These are phyloP conservation scores for Sindora glabra DNA, from an alignment of 306 rosid species.

Conservation along the genomic window DNA sequence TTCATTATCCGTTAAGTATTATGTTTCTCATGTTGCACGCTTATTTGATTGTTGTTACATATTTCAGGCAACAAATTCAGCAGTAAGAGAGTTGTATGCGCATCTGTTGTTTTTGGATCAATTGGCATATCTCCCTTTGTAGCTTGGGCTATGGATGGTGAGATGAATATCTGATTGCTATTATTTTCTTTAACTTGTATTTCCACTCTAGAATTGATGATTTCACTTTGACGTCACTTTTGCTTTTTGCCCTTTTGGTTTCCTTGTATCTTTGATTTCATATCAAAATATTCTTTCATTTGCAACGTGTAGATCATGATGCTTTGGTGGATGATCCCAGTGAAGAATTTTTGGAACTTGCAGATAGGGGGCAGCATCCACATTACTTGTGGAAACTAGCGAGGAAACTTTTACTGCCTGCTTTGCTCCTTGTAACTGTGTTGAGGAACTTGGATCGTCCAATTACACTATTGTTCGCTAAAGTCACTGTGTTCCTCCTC, in stretches of 20 bases:
- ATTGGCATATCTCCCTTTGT: not conserved
- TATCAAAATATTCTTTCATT: not conserved
- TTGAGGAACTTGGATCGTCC: slow-evolving; percentile 26
- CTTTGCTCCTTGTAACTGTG: slow-evolving; percentile 21
- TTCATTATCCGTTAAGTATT: not conserved
- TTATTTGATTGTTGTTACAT: not conserved
- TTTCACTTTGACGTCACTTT: too few species aligned
- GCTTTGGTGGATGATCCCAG: slow-evolving; percentile 10
- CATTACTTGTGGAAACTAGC: slow-evolving; percentile 11
- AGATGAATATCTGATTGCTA: not conserved
- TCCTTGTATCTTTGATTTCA: not conserved
- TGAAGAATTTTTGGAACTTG: not conserved
- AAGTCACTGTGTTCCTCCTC: slow-evolving; percentile 28
- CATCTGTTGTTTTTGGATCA: slow-evolving; percentile 23
- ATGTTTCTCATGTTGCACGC: not conserved
- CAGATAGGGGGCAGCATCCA: slow-evolving; percentile 8
- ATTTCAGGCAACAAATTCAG: slow-evolving; percentile 17
- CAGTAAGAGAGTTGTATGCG: slow-evolving; percentile 12
- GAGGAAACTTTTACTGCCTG: slow-evolving; percentile 31
- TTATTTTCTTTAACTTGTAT: not conserved
- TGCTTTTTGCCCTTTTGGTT: not conserved
- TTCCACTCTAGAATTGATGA: too few species aligned
- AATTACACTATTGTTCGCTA: not conserved
- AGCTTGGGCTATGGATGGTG: slow-evolving; percentile 31
- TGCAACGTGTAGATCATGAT: slow-evolving; percentile 14